Base-by-base conservation (phyloP, 202 grass and related monocot genomes). In the Carex sylvatica region DNA sequence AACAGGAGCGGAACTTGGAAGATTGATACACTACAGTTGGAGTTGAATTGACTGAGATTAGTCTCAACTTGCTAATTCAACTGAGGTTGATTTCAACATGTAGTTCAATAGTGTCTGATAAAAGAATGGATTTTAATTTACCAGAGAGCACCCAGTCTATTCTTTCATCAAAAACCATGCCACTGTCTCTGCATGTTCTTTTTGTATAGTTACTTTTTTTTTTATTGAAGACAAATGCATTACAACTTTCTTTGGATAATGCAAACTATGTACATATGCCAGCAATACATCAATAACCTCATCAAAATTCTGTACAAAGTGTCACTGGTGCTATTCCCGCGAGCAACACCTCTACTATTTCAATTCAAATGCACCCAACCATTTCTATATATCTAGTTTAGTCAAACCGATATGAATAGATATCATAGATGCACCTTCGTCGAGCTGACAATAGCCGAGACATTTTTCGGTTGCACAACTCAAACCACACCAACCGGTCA, bases 401-500 rank as follows among this genome's bases (percentile, higher is more conserved):
- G 73, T 91, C 83, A 47, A 84, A 80, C 70, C 22, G 9, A 10
- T 81, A 82, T 19, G 87, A 51, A 68, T 88, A 90, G 47, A 85
- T 70, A 63, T 95, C 92, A 83, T 99, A 91, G 40, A 89, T 88
- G 83, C 96, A 99, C 78, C 89, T 85, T 83, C 96, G 78, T 40
- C 91, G 85, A 0, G 88, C 72, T 9, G 86, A 90, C 84, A 90
- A 87, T 8, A 99, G 69, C 78, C 89, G 87, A 23, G 83, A 83
- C 51, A 99, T 78, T 82, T 99, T 99, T 78, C 83, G 15, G 70
- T 90, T 99, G 83, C 89, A 93, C 42, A 99, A 91, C 83, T 95
- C 86, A 55, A 99, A 93, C 88, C 92, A 86, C 22, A 85, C 83
- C 14, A 84, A 89, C 14, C 74, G 40, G 65, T 92, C 86, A 6